Percentiles rank a stretch among this genome's conserved stretches.
Conservation (phyloP, 2,329 filamentous ascomycete genomes). For the Alternaria angustiovoidea region DNA sequence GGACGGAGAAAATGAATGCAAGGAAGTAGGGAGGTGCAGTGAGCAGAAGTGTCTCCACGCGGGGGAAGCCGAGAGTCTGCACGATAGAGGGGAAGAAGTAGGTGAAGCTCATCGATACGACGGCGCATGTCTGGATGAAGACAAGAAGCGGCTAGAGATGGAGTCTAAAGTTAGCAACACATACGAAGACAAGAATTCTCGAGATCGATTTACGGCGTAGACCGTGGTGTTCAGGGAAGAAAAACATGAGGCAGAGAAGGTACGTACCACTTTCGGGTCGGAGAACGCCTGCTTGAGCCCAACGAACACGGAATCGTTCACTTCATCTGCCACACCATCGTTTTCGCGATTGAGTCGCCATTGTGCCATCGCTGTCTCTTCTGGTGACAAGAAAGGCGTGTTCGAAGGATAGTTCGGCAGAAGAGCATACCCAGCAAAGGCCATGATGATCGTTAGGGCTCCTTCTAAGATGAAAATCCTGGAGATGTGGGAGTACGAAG, state of each 20-base stretch:
- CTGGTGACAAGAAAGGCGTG: constrained; percentile 51
- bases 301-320: constrained; percentile 22
- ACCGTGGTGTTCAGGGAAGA: no score
- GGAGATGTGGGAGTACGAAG: not conserved
- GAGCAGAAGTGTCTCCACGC: constrained; percentile 63
- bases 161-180: not conserved
- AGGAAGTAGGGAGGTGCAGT: constrained; percentile 67
- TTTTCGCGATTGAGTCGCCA: constrained; percentile 33
- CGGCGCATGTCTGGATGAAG: constrained; percentile 62
- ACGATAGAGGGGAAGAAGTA: constrained; percentile 72
- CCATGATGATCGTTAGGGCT: constrained; percentile 27
- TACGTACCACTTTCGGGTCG: constrained; percentile 55
- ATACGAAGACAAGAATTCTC: not conserved
- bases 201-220: no score
- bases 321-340: constrained; percentile 27
- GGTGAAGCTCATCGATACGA: constrained; percentile 59
- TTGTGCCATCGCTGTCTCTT: constrained; percentile 31
- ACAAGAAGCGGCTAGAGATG: constrained; percentile 34
- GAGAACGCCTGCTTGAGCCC: constrained; percentile 60
- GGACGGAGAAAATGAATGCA: constrained; percentile 64
- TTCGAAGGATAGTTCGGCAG: constrained; percentile 61
- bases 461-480: constrained; percentile 32
- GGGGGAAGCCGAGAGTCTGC: constrained; percentile 64
- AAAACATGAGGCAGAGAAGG: not conserved
- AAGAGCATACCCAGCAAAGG: constrained; percentile 53